phyloP scores from a whole-genome alignment of 73 alveolate genomes.

The Symbiodinium natans region DNA sequence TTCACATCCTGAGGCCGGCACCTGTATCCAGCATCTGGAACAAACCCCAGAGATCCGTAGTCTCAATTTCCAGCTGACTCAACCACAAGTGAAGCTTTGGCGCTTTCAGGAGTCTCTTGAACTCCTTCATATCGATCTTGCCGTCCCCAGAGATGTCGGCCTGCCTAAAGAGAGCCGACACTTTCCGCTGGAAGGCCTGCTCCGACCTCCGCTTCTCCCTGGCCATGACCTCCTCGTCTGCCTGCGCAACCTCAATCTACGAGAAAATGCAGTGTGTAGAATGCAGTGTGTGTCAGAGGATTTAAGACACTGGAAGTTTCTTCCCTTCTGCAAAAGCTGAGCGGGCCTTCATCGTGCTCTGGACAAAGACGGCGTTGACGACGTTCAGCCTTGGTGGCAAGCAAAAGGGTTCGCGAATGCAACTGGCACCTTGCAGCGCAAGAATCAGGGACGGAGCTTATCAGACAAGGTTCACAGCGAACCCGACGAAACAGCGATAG shows the following conservation, averaged over 20 bases:
- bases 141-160: constrained; percentile 81
- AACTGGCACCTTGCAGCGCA: not conserved
- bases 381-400: not conserved
- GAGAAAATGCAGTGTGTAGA: too few relatives aligned
- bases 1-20: not conserved
- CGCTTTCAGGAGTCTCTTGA: constrained; percentile 62
- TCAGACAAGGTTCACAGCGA: constrained; percentile 27
- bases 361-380: constrained; percentile 81
- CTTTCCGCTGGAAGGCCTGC: constrained; percentile 42
- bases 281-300: too few relatives aligned
- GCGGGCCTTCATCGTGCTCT: constrained; percentile 73
- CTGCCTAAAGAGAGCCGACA: constrained; percentile 36
- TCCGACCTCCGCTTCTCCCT: constrained; percentile 48
- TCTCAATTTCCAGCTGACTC: constrained; percentile 69
- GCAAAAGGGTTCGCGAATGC: not conserved
- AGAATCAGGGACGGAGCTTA: not conserved
- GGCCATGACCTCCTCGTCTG: constrained; percentile 67
- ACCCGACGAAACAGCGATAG: constrained; percentile 64
- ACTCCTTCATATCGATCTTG: constrained; percentile 67
- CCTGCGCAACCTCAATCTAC: constrained; percentile 37
- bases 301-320: too few relatives aligned
- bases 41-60: constrained; percentile 72
- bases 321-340: too few relatives aligned
- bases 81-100: constrained; percentile 46
- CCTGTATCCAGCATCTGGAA: constrained; percentile 79